Base-by-base conservation (phyloP, 2,329 filamentous ascomycete genomes). In the Neofusicoccum ribis region DNA sequence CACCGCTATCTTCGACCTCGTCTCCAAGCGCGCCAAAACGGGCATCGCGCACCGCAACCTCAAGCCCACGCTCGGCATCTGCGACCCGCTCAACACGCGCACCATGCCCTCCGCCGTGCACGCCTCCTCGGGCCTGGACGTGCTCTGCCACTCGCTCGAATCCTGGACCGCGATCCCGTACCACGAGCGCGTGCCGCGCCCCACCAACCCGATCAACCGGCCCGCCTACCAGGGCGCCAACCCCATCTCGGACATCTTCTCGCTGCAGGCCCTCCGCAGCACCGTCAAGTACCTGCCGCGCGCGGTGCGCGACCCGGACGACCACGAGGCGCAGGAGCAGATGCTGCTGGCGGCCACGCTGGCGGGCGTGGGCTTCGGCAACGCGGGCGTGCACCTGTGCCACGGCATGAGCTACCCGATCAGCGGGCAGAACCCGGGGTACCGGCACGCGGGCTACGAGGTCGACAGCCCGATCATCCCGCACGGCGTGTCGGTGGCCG, bases 111-210 rank as follows among this genome's bases (percentile, higher is more conserved):
- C 92, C 0, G 92, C 94, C 43, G 95, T 99, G 23, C 93, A 96
- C 79, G 92, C 95, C 3, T 89, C 89, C 27, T 96, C 93, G 0
- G 96, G 95, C 1, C 85, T 99, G 1, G 95, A 99, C 73, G 95
- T 99, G 2, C 85, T 99, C 43, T 99, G 94, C 78, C 96, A 99
- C 80, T 89, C 91, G 12, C 88, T 99, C 44, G 96, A 99, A 78
- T 96, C 91, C 4, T 99, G 94, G 92, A 99, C 95, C 0, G 95
- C 95, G 2, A 98, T 99, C 68, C 96, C 96, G 0, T 99, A 92
- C 81, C 85, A 91, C 71, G 90, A 97, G 82, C 88, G 95, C 59
- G 87, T 84, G 0, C 95, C 95, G 0, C 85, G 94, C 2, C 96
- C 96, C 0, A 80, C 86, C 3, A 98, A 99, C 76, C 95, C 96